Evolutionary conservation across 441 rosid genomes (phyloP).

Genomic region (Erodium texanum): DNA sequence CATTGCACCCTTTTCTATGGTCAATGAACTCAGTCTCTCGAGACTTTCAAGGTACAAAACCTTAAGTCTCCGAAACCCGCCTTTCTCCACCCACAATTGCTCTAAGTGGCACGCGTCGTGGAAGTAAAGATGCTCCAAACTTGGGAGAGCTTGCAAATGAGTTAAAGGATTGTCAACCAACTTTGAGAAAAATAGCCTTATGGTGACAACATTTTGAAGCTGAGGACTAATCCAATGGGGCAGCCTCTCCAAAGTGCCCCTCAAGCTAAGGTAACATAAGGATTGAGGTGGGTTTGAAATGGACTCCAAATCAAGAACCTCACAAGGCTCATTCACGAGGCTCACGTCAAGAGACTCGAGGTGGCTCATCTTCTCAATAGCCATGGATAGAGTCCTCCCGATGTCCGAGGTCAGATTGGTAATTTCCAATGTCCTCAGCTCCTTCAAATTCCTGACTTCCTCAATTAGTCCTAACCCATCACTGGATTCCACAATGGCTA

Average conservation of each 20-base stretch:
- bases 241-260: slow-evolving; percentile 1
- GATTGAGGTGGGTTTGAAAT: slow-evolving; percentile 8
- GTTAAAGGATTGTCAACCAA: slow-evolving; percentile 1
- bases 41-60: neutral
- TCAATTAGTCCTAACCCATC: neutral
- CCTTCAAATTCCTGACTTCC: slow-evolving; percentile 5
- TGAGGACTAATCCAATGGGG: neutral
- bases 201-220: neutral
- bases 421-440: slow-evolving; percentile 12
- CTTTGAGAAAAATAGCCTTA: neutral
- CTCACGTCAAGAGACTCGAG: neutral
- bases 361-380: neutral
- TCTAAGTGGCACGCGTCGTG: neutral
- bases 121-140: neutral
- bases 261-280: slow-evolving; percentile 9
- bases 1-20: slow-evolving; percentile 5
- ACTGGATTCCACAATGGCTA: slow-evolving; percentile 1
- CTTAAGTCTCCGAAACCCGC: slow-evolving; percentile 8
- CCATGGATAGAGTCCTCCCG: slow-evolving; percentile 2
- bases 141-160: slow-evolving; percentile 7
- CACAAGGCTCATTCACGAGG: neutral
- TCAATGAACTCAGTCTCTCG: neutral
- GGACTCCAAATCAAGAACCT: slow-evolving; percentile 9
- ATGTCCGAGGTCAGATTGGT: neutral
- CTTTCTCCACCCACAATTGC: neutral